Evolutionary conservation across 1,284 basidiomycete species (phyloP), one percentile per base, ranked within the genome.

Genomic region (Vanrija sp.): DNA sequence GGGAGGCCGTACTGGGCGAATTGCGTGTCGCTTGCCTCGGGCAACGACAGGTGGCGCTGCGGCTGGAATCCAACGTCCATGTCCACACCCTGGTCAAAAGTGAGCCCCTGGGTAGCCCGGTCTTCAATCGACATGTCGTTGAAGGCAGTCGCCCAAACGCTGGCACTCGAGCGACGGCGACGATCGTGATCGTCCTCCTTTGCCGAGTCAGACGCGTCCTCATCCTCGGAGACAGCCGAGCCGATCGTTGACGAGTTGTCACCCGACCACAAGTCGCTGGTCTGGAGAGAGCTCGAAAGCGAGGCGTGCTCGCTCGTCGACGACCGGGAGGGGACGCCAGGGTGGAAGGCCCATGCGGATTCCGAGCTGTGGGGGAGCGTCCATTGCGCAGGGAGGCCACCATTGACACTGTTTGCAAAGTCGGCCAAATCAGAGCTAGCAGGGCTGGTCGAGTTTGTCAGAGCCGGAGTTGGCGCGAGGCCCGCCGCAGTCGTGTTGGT

Each of bases 51-150:
- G 31, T 38, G 47, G 51, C 45, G 37, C 22, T 47, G 45, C 18
- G 20, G 38, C 2, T 45, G 31, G 36, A 47, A 36, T 12, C n/a
- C 19, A 19, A 49, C 43, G 22, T 53, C 38, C 8, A 50, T 23
- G 31, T 48, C 45, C 9, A 24, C 41, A 18, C 41, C 19, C 22
- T 35, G 23, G 20, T 51, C 52, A 25, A 48, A 36, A 6, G 10
- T 50, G 31, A 47, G 27, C 2, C 24, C 22, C 27, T 51, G 49
- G 31, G 16, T 12, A 2, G 39, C 12, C 18, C 42, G 25, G 54
- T 73, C 71, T 23, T 68, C 69, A 15, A 73, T 37, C 3, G 61
- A 52, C 68, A 75, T 69, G 41, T 71, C 63, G 51, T 67, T 59
- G 57, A 75, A 60, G 0, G 72, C 71, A 23, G 53, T 66, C 4